Evolutionary conservation across 2,329 filamentous ascomycete species (phyloP), one percentile per base, ranked within the genome.

Genomic region (Colletotrichum sojae): DNA sequence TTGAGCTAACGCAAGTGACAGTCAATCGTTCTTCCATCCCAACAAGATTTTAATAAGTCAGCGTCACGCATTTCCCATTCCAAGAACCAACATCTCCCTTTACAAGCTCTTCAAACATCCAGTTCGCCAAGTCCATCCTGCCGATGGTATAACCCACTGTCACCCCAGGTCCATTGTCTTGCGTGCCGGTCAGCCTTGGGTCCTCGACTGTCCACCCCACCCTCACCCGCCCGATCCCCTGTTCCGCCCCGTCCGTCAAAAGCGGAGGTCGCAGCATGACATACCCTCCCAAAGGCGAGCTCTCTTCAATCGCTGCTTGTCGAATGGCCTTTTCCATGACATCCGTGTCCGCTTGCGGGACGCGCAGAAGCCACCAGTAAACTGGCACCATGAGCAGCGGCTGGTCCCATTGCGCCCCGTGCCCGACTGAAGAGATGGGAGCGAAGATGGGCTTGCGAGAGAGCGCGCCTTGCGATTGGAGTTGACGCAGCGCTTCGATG

Each of bases 291-390:
- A 67, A 25, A 3, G 58, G 51, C 10, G 65, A 40, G 0, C 27
- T 22, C 3, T 12, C n/a, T 22, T 61, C 59, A 9, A n/a, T 16
- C 3, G 54, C 58, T 16, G 53, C 39, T 16, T 49, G 8, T 15
- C 20, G 15, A 0, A 67, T 18, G 0, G 18, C 15, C 15, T 52
- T 39, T 36, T 67, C 65, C 65, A 67, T 67, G 4, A 12, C 25
- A 6, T 46, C 43, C 5, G 57, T 54, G 13, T 63, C 58, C 6
- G 58, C 22, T n/a, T 57, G 36, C 2, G 58, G 18, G n/a, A 53
- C 52, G 10, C n/a, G 52, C 8, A 67, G 46, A 16, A 67, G 58
- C 65, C 65, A 67, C 22, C 25, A 31, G 39, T 68, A 68, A 8
- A 68, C 25, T 6, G 59, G 65, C 2, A 46, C 25, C 18, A 68